phyloP scores from a whole-genome alignment of 2,329 filamentous ascomycete species.

The Fusarium sp. region DNA sequence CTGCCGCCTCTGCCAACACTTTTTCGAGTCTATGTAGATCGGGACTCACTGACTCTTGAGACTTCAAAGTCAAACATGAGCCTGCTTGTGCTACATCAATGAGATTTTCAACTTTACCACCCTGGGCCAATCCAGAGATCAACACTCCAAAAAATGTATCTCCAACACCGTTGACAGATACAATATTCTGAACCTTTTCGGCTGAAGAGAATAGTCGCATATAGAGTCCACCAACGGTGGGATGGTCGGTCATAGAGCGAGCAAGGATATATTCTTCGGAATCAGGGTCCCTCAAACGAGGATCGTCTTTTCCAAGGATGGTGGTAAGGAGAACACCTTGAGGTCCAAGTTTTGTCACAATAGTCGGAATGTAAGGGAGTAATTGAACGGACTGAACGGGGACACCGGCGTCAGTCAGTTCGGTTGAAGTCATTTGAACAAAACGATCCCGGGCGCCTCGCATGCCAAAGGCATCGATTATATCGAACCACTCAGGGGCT shows the following conservation, averaged over 20 bases:
- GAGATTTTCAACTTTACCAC: constrained; percentile 68
- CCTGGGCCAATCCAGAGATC: constrained; percentile 79
- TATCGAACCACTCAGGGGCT: constrained; percentile 77
- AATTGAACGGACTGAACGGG: constrained; percentile 87
- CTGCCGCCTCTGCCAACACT: constrained; percentile 50
- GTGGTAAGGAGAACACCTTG: constrained; percentile 81
- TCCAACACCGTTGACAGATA: constrained; percentile 94
- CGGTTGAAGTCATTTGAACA: constrained; percentile 72
- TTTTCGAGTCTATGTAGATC: constrained; percentile 62
- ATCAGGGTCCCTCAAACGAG: constrained; percentile 71
- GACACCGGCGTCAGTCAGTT: constrained; percentile 82
- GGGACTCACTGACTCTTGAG: constrained; percentile 77
- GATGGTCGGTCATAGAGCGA: constrained; percentile 66
- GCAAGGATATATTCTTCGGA: constrained; percentile 79
- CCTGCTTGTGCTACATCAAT: constrained; percentile 86
- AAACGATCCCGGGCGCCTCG: constrained; percentile 79
- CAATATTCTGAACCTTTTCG: constrained; percentile 75
- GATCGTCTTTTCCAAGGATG: constrained; percentile 75
- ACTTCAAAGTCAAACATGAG: constrained; percentile 82
- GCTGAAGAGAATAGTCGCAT: constrained; percentile 78
- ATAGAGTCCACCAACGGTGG: constrained; percentile 79
- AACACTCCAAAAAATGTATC: constrained; percentile 92
- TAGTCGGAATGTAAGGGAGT: constrained; percentile 86
- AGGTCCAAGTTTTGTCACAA: constrained; percentile 85
- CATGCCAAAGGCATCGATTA: constrained; percentile 85